These are phyloP conservation scores for Endoconidiophora polonica DNA, from an alignment of 2,329 filamentous ascomycete genomes.

Conservation along the genomic window DNA sequence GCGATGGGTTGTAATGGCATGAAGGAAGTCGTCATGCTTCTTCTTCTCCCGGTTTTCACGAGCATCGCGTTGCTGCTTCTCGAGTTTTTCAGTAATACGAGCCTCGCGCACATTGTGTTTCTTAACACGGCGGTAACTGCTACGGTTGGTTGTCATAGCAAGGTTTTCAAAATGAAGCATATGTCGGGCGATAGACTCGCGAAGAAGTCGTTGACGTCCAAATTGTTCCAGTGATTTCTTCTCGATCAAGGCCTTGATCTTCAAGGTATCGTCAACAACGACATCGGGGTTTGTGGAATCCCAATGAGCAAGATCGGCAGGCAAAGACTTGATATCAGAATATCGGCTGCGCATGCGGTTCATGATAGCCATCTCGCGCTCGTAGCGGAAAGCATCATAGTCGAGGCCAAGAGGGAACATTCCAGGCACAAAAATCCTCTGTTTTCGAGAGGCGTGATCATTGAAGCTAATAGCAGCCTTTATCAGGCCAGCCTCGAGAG, in stretches of 20 bases:
- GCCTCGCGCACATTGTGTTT: slow-evolving; percentile 93
- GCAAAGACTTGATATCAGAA: slow-evolving; percentile 64
- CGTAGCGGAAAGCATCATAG: slow-evolving; percentile 67
- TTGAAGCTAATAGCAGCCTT: slow-evolving; percentile 54
- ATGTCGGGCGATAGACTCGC: slow-evolving; percentile 73
- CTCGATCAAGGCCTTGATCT: slow-evolving; percentile 83
- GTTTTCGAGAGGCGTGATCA: slow-evolving; percentile 59
- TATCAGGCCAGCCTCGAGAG: slow-evolving; percentile 42
- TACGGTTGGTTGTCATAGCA: slow-evolving; percentile 90
- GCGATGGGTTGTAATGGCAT: slow-evolving; percentile 69
- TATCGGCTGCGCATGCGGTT: slow-evolving; percentile 80
- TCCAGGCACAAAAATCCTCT: slow-evolving; percentile 67
- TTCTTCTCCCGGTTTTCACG: slow-evolving; percentile 94
- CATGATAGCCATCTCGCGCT: slow-evolving; percentile 75
- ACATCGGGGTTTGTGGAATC: slow-evolving; percentile 54
- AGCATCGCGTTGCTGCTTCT: slow-evolving; percentile 95
- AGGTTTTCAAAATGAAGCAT: slow-evolving; percentile 95
- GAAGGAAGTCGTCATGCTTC: slow-evolving; percentile 85
- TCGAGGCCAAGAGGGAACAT: slow-evolving; percentile 82
- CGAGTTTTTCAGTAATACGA: slow-evolving; percentile 92
- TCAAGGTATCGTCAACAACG: slow-evolving; percentile 63
- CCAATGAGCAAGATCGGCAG: slow-evolving; percentile 76
- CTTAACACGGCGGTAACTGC: slow-evolving; percentile 84
- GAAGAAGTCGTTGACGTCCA: slow-evolving; percentile 69
- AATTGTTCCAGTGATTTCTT: slow-evolving; percentile 84